Evolutionary conservation across 1,284 basidiomycete species (phyloP).

Genomic region (Puccinia polysora): DNA sequence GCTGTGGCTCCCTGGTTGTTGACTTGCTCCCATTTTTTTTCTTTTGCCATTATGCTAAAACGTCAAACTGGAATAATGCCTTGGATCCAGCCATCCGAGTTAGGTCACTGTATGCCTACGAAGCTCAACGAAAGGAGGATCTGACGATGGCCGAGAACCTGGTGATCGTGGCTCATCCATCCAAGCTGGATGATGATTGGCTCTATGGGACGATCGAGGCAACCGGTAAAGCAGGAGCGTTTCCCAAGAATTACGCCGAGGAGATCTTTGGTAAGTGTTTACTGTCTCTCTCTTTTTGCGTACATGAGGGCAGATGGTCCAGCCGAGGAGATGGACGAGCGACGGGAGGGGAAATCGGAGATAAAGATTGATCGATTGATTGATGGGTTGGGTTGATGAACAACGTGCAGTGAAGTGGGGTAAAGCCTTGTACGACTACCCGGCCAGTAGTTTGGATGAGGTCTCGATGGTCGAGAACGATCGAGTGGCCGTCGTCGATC

Average conservation of each 20-base stretch:
- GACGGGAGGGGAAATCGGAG: background rate
- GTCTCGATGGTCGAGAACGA: slow-evolving; percentile 76
- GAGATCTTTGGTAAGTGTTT: slow-evolving; percentile 65
- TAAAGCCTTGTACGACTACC: slow-evolving; percentile 73
- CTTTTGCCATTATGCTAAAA: too few species aligned
- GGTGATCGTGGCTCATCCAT: slow-evolving; percentile 73
- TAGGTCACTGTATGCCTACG: slow-evolving; percentile 69
- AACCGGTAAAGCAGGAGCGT: slow-evolving; percentile 71
- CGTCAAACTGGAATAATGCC: too few species aligned
- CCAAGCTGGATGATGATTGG: slow-evolving; percentile 69
- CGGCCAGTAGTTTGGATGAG: slow-evolving; percentile 67
- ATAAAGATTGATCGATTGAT: background rate
- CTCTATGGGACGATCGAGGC: slow-evolving; percentile 77
- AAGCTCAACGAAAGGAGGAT: slow-evolving; percentile 78
- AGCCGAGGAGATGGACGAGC: background rate
- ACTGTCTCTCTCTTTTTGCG: too few species aligned
- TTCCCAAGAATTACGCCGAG: slow-evolving; percentile 84
- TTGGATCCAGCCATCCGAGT: slow-evolving; percentile 50
- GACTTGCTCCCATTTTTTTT: slow-evolving; percentile 57
- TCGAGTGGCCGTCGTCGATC: slow-evolving; percentile 64
- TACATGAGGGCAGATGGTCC: background rate
- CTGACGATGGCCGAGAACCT: slow-evolving; percentile 77
- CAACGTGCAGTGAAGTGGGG: slow-evolving; percentile 53
- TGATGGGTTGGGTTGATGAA: background rate
- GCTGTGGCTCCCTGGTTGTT: background rate